Evolutionary conservation across 179 eudicot species (phyloP).

Genomic region (Spergularia azorica): DNA sequence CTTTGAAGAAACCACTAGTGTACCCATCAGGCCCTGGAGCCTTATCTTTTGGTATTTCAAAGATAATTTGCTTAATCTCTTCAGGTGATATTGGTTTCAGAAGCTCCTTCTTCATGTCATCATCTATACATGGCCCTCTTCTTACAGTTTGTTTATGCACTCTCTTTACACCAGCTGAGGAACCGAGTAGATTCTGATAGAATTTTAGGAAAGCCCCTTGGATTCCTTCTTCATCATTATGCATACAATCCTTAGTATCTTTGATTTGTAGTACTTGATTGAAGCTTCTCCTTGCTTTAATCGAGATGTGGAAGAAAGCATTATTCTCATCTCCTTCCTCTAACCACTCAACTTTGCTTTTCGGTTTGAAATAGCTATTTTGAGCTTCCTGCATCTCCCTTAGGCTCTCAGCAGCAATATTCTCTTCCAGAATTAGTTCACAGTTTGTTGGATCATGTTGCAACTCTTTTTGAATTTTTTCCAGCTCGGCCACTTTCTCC

Average conservation of each 20-base stretch:
- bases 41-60: neutral
- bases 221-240: too few species aligned
- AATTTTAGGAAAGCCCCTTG: neutral
- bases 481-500: neutral
- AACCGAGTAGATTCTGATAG: neutral
- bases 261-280: neutral
- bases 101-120: too few species aligned
- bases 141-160: too few species aligned
- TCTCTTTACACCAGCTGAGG: neutral
- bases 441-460: neutral
- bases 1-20: neutral
- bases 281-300: neutral
- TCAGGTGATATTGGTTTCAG: too few species aligned
- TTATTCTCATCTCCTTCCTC: neutral
- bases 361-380: neutral
- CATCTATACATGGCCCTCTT: too few species aligned
- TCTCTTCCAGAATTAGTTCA: neutral
- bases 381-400: neutral
- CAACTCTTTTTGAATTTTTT: neutral
- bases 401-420: neutral
- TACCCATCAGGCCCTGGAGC: neutral
- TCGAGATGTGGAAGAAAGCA: neutral
- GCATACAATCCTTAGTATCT: neutral
- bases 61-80: too few species aligned
- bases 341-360: neutral